These are phyloP conservation scores for Cladophialophora carrionii DNA, from an alignment of 2,329 filamentous ascomycete species.

Conservation along the genomic window DNA sequence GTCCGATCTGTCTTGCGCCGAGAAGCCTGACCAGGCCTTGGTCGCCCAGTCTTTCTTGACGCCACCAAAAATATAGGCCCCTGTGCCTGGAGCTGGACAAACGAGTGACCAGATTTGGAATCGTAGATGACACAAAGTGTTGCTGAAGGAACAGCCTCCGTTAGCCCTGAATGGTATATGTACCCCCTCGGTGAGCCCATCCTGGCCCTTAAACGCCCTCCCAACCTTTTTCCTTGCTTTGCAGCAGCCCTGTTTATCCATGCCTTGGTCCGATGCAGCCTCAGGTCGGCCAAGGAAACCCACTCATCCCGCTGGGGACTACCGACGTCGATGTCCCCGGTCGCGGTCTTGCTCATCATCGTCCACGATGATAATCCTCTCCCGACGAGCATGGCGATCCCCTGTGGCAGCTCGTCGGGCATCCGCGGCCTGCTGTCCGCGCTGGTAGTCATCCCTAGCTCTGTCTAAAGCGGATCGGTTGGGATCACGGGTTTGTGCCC, in stretches of 20 bases:
- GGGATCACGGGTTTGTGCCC: neutral
- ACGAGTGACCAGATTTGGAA: constrained; percentile 21
- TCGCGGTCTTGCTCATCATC: constrained; percentile 13
- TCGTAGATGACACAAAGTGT: constrained; percentile 17
- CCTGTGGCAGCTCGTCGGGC: constrained; percentile 16
- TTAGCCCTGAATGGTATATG: constrained; percentile 20
- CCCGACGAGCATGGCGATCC: constrained; percentile 23
- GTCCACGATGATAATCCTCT: constrained; percentile 29
- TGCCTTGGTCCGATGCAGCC: neutral
- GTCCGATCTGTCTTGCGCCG: constrained; percentile 4
- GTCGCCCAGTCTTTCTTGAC: neutral
- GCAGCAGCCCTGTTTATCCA: constrained; percentile 20
- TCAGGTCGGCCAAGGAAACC: neutral
- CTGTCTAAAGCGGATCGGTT: constrained; percentile 28
- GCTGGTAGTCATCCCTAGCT: constrained; percentile 30
- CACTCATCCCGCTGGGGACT: neutral
- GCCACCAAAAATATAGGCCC: constrained; percentile 6
- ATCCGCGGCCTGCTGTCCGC: constrained; percentile 15
- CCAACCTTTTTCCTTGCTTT: constrained; percentile 25
- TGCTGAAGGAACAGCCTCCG: constrained; percentile 2
- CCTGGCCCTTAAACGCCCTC: constrained; percentile 12
- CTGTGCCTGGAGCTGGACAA: constrained; percentile 13
- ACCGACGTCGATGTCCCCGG: constrained; percentile 22
- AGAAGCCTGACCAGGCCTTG: neutral
- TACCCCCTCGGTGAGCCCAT: constrained; percentile 6